These are phyloP conservation scores for Dioscorea zingiberensis DNA, from an alignment of 106 monocot species.

Conservation along the genomic window DNA sequence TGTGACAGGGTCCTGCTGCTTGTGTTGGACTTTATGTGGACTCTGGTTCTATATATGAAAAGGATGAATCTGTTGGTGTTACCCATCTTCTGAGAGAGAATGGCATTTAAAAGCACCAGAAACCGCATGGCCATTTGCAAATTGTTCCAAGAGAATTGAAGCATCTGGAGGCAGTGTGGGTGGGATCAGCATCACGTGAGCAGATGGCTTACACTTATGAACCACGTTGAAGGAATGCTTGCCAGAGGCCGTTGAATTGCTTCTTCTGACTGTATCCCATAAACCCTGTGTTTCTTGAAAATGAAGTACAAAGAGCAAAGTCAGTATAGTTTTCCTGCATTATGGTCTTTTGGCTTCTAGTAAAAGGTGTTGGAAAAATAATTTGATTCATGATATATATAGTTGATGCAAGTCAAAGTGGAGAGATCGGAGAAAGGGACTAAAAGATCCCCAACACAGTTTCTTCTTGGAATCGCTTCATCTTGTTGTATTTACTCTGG, in stretches of 20 bases:
- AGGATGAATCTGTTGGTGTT: constrained; percentile 28
- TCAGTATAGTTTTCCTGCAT: constrained; percentile 6
- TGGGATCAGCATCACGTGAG: constrained; percentile 65
- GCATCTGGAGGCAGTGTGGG: constrained; percentile 58
- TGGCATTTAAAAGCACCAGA: constrained; percentile 79
- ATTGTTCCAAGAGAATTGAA: constrained; percentile 67
- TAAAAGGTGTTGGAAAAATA: neutral
- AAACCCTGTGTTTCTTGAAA: constrained; percentile 67
- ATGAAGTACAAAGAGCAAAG: constrained; percentile 77
- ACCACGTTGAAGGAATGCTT: constrained; percentile 49
- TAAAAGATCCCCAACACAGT: constrained; percentile 65
- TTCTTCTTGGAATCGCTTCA: constrained; percentile 67
- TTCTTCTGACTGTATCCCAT: constrained; percentile 66
- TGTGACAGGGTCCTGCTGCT: constrained; percentile 63
- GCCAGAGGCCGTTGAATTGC: constrained; percentile 51
- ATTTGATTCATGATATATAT: constrained; percentile 12
- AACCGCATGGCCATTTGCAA: constrained; percentile 38
- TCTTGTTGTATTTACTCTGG: constrained; percentile 55
- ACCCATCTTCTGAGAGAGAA: constrained; percentile 58
- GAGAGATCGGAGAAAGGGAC: constrained; percentile 38
- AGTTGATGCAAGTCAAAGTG: constrained; percentile 50
- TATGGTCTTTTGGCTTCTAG: neutral
- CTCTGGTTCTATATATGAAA: constrained; percentile 79
- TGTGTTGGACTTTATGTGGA: constrained; percentile 73
- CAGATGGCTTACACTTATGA: constrained; percentile 80